These are phyloP conservation scores for Mikania micrantha DNA, from an alignment of 129 eudicot species.

Conservation along the genomic window DNA sequence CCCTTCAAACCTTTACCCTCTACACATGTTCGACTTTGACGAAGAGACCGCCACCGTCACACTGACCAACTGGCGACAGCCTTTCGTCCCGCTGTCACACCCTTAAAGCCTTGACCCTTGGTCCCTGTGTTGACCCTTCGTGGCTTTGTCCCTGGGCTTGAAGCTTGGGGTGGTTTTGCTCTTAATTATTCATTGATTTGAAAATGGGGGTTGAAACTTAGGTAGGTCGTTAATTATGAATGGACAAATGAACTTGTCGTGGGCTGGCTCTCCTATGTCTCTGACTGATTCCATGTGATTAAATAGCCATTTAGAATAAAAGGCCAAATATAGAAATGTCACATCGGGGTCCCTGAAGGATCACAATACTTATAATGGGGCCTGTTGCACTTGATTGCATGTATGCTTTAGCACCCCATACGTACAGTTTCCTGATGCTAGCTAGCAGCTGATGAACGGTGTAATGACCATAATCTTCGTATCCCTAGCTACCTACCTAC, in stretches of 20 bases:
- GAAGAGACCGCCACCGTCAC: no score
- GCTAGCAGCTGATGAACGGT: conserved; percentile 21
- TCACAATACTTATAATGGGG: conserved; percentile 26
- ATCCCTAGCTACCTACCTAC: no score
- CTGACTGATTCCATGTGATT: conserved; percentile 30
- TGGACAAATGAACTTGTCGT: conserved; percentile 27
- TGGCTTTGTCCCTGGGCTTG: no score
- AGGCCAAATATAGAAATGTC: conserved; percentile 32
- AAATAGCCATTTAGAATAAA: conserved; percentile 28
- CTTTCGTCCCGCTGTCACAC: no score
- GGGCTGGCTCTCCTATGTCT: background rate
- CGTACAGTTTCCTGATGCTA: conserved; percentile 18
- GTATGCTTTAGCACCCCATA: conserved; percentile 14
- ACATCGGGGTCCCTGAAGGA: conserved; percentile 26
- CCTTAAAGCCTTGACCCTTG: no score
- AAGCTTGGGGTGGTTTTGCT: no score
- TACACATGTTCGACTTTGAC: no score
- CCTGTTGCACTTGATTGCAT: conserved; percentile 34
- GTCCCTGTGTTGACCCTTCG: no score
- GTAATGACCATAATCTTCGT: conserved; percentile 13
- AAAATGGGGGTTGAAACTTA: no score
- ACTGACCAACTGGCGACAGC: no score
- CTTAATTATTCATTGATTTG: no score
- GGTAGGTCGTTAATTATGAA: background rate
- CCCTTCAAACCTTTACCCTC: no score